These are phyloP conservation scores for Boletus pseudopeckii DNA, from an alignment of 768 basidiomycete species.

Conservation along the genomic window DNA sequence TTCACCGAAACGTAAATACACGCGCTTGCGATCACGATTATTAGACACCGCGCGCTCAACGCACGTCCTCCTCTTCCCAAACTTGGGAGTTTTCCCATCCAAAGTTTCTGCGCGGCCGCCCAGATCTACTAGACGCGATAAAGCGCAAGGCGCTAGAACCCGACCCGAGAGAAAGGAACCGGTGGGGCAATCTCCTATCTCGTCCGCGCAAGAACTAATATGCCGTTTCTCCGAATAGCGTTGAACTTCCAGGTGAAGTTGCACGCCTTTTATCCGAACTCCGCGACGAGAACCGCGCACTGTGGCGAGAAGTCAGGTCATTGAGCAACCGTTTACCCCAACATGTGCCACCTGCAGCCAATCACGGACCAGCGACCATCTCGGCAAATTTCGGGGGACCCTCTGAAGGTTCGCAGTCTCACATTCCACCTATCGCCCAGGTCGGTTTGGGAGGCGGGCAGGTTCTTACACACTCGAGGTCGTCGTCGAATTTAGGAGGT, in stretches of 20 bases:
- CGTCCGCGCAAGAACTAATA: neutral
- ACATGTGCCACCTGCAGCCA: neutral
- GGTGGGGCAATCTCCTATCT: slow-evolving; percentile 13
- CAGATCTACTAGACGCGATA: slow-evolving; percentile 81
- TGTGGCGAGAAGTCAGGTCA: slow-evolving; percentile 40
- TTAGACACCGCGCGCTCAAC: slow-evolving; percentile 79
- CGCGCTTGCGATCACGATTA: neutral
- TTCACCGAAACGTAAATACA: neutral
- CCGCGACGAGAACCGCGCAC: slow-evolving; percentile 66
- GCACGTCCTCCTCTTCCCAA: slow-evolving; percentile 76
- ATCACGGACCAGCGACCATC: neutral
- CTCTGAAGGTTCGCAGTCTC: slow-evolving; percentile 8
- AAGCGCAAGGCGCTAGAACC: slow-evolving; percentile 84
- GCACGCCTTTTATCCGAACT: slow-evolving; percentile 50
- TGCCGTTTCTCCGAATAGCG: slow-evolving; percentile 44
- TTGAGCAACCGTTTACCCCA: slow-evolving; percentile 24
- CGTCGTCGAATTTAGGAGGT: slow-evolving; percentile 26
- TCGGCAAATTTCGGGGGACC: slow-evolving; percentile 9
- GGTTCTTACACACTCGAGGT: slow-evolving; percentile 23
- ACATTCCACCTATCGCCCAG: slow-evolving; percentile 5
- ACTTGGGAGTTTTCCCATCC: slow-evolving; percentile 89
- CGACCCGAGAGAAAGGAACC: slow-evolving; percentile 50
- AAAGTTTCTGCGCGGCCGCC: slow-evolving; percentile 77
- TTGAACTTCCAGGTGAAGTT: slow-evolving; percentile 81
- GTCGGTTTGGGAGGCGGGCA: slow-evolving; percentile 15